These are phyloP conservation scores for Coccomyxa sp. DNA, from an alignment of 139 green algal genomes.

Conservation along the genomic window DNA sequence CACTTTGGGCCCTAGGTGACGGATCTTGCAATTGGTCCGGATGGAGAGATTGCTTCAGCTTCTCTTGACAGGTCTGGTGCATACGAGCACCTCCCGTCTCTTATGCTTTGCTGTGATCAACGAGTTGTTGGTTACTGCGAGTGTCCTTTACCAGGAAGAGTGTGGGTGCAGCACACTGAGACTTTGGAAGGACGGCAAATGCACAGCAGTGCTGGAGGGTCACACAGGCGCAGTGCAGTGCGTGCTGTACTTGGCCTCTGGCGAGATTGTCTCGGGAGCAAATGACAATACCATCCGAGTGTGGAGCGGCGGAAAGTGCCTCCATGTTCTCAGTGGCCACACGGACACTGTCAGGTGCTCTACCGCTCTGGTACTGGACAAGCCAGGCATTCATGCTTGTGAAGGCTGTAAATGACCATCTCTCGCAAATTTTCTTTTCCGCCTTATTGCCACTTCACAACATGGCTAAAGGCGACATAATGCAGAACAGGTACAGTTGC, in stretches of 20 bases:
- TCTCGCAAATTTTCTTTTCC: too few relatives aligned
- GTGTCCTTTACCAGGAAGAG: background rate
- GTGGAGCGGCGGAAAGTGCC: slow-evolving; percentile 47
- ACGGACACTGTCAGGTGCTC: slow-evolving; percentile 73
- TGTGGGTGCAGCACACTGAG: slow-evolving; percentile 54
- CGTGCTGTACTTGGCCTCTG: slow-evolving; percentile 58
- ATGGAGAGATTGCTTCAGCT: slow-evolving; percentile 65
- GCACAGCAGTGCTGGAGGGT: slow-evolving; percentile 46
- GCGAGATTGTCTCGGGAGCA: slow-evolving; percentile 71
- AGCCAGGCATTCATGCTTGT: background rate
- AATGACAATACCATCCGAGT: slow-evolving; percentile 63
- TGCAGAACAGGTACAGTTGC: background rate
- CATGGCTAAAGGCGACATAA: background rate
- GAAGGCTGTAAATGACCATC: background rate
- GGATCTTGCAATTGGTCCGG: slow-evolving; percentile 52
- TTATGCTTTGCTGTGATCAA: background rate
- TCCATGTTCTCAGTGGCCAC: slow-evolving; percentile 65
- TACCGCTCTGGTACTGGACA: background rate
- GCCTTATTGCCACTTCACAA: background rate
- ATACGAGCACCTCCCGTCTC: background rate
- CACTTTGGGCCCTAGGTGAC: slow-evolving; percentile 49
- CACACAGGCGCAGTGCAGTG: slow-evolving; percentile 79
- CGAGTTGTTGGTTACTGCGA: background rate
- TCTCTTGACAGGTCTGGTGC: slow-evolving; percentile 73
- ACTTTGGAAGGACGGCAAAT: slow-evolving; percentile 62